These are phyloP conservation scores for Takakia lepidozioides DNA, from an alignment of 225 moss, liverwort and hornwort species.

Conservation along the genomic window DNA sequence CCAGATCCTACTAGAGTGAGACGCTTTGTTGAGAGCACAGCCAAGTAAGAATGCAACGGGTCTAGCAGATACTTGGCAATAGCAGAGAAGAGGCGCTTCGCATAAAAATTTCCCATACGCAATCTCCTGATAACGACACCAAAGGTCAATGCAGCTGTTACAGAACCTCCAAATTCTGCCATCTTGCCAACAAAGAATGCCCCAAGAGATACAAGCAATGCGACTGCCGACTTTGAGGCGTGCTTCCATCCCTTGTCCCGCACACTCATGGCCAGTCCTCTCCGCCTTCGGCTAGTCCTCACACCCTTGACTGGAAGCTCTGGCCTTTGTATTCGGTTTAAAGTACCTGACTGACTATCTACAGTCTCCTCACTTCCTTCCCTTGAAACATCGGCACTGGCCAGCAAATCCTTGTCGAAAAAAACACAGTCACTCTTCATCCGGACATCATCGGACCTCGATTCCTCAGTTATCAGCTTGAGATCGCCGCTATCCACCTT, in stretches of 20 bases:
- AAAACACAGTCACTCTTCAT: too few relatives aligned
- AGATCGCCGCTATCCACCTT: too few relatives aligned
- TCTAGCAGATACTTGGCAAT: constrained; percentile 20
- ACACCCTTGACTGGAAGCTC: not conserved
- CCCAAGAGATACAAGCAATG: constrained; percentile 19
- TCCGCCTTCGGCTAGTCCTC: not conserved
- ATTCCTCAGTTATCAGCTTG: too few relatives aligned
- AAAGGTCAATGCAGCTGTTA: constrained; percentile 14
- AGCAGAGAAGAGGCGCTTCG: constrained; percentile 15
- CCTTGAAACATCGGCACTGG: too few relatives aligned
- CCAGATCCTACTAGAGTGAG: constrained; percentile 5
- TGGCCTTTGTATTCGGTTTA: too few relatives aligned
- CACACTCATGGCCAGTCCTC: constrained; percentile 4
- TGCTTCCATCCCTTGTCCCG: constrained; percentile 24
- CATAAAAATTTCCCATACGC: constrained; percentile 20
- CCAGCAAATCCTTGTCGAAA: too few relatives aligned
- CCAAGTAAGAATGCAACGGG: constrained; percentile 28
- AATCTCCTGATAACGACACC: constrained; percentile 18
- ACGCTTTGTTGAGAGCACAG: constrained; percentile 12
- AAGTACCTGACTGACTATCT: too few relatives aligned
- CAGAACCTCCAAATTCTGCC: constrained; percentile 3
- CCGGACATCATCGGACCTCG: too few relatives aligned
- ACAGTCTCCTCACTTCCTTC: too few relatives aligned
- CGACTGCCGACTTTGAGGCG: constrained; percentile 16
- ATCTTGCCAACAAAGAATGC: constrained; percentile 14